Evolutionary conservation across 2,329 filamentous ascomycete species (phyloP).

Genomic region (Seiridium unicorne): DNA sequence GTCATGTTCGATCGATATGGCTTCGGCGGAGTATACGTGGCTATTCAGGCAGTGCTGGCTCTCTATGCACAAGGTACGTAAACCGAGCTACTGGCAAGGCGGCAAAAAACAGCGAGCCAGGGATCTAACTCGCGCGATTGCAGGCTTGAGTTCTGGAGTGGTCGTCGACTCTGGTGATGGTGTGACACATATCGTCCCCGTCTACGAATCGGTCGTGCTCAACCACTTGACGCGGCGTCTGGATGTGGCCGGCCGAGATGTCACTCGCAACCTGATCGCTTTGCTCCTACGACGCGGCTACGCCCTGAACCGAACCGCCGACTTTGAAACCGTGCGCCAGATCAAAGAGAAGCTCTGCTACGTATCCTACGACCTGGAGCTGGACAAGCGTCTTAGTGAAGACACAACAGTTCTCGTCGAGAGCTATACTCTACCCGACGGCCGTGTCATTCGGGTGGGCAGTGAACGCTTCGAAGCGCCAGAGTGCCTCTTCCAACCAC

Average conservation of each 20-base stretch:
- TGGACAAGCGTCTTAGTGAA: conserved; percentile 94
- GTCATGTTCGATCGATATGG: conserved; percentile 98
- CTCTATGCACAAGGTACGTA: conserved; percentile 87
- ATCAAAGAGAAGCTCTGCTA: conserved; percentile 99
- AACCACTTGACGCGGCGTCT: conserved; percentile 94
- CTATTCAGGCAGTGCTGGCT: conserved; percentile 94
- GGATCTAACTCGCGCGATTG: conserved; percentile 7
- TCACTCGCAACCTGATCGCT: conserved; percentile 97
- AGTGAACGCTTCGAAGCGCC: conserved; percentile 97
- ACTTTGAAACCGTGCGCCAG: conserved; percentile 97
- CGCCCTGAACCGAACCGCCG: conserved; percentile 94
- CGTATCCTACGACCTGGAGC: conserved; percentile 94
- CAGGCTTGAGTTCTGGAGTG: conserved; percentile 86
- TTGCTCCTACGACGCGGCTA: conserved; percentile 92
- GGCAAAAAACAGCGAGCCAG: background rate
- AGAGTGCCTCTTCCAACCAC: conserved; percentile 97
- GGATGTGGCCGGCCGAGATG: conserved; percentile 93
- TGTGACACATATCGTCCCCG: conserved; percentile 97
- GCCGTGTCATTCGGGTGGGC: conserved; percentile 91
- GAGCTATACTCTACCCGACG: conserved; percentile 95
- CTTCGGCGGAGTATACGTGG: conserved; percentile 96
- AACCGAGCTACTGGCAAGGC: background rate
- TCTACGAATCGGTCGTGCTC: conserved; percentile 96
- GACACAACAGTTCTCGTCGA: conserved; percentile 97
- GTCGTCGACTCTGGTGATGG: conserved; percentile 98